Evolutionary conservation across 2,329 filamentous ascomycete genomes (phyloP).

Genomic region (Penicillium occitanis): DNA sequence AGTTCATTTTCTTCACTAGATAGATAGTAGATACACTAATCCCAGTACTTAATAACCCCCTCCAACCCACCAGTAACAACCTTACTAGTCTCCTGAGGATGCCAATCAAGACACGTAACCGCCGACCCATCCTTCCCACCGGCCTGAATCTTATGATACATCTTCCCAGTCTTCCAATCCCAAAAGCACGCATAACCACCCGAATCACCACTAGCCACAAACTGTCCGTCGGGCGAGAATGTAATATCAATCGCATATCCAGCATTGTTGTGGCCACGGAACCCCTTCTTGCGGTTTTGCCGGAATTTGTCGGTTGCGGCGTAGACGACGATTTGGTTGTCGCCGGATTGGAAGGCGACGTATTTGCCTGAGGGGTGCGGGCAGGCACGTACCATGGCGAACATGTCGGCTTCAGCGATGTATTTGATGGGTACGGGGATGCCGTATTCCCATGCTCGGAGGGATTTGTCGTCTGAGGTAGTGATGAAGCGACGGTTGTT

Average conservation of each 20-base stretch:
- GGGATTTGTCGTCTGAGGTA: constrained; percentile 93
- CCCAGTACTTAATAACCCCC: constrained; percentile 88
- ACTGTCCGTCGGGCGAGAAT: constrained; percentile 87
- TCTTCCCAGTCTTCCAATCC: constrained; percentile 99
- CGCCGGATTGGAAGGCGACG: constrained; percentile 86
- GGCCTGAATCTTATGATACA: constrained; percentile 94
- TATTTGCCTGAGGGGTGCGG: constrained; percentile 89
- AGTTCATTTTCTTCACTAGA: background rate
- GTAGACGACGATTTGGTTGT: constrained; percentile 97
- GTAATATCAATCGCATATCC: constrained; percentile 89
- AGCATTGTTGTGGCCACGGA: constrained; percentile 92
- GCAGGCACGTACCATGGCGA: constrained; percentile 82
- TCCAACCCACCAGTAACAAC: constrained; percentile 87
- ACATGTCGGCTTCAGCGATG: constrained; percentile 98
- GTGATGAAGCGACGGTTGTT: constrained; percentile 94
- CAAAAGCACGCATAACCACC: constrained; percentile 92
- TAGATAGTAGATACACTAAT: constrained; percentile 54
- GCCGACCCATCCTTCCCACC: constrained; percentile 66
- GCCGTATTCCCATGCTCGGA: constrained; percentile 97
- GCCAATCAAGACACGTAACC: constrained; percentile 87
- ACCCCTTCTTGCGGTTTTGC: constrained; percentile 96
- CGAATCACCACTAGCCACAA: constrained; percentile 81
- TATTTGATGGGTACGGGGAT: constrained; percentile 99
- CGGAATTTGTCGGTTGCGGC: constrained; percentile 92
- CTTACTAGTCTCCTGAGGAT: constrained; percentile 96